A percentile compares a stretch with the other conserved stretches of the same genome.
Evolutionary conservation across 1,284 basidiomycete species (phyloP).

Genomic region (Tilletia setariae): DNA sequence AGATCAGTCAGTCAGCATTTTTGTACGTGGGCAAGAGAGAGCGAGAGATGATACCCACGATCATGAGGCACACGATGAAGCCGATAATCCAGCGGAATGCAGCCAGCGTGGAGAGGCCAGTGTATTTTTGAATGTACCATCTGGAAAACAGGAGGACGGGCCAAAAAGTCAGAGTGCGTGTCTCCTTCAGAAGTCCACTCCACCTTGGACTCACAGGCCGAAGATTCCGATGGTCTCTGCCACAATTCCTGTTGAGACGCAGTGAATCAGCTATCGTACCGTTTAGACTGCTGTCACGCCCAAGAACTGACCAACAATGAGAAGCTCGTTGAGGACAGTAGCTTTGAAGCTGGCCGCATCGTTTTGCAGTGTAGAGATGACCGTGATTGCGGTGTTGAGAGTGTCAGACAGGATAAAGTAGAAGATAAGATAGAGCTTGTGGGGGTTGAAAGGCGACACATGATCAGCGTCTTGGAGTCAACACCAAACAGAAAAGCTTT

Average conservation of each 20-base stretch:
- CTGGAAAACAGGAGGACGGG: constrained; percentile 53
- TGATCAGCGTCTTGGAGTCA: neutral
- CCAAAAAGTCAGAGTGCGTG: no score
- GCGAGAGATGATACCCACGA: constrained; percentile 87
- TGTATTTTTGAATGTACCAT: constrained; percentile 75
- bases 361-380: constrained; percentile 74
- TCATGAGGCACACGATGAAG: constrained; percentile 70
- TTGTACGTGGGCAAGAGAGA: constrained; percentile 61
- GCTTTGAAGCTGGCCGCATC: constrained; percentile 71
- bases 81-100: constrained; percentile 72
- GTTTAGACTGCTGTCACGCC: neutral
- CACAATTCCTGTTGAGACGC: constrained; percentile 59
- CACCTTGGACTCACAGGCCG: constrained; percentile 35
- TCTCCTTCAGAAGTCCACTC: no score
- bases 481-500: constrained; percentile 19
- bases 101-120: constrained; percentile 65
- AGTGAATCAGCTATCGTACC: no score
- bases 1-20: constrained; percentile 26
- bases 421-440: constrained; percentile 63
- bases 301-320: constrained; percentile 63
- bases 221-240: constrained; percentile 70
- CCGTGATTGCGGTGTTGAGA: constrained; percentile 75
- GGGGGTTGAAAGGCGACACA: constrained; percentile 44
- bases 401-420: constrained; percentile 73
- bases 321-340: constrained; percentile 65